phyloP scores from a whole-genome alignment of 1,139 yeast species.

The Scheffersomyces insectosa region DNA sequence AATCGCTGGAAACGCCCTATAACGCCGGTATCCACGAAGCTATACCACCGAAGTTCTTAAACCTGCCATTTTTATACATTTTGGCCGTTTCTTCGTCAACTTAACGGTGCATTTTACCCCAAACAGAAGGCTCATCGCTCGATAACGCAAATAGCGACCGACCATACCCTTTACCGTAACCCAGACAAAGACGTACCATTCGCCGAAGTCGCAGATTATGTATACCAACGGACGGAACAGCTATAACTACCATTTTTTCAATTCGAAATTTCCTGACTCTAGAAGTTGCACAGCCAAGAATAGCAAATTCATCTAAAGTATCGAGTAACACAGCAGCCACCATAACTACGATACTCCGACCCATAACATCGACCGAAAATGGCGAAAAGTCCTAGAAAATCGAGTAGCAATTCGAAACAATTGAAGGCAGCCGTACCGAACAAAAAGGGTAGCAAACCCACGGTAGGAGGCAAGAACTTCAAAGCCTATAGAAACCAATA shows the following conservation, averaged over 20 bases:
- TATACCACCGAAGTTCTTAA: no score
- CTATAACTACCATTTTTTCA: slow-evolving; percentile 1
- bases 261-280: slow-evolving; percentile 8
- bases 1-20: no score
- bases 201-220: not conserved
- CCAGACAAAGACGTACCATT: no score
- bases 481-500: slow-evolving; percentile 21
- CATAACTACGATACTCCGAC: no score
- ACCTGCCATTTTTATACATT: no score
- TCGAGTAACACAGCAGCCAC: no score
- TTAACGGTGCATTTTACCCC: no score
- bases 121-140: no score
- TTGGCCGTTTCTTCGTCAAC: no score
- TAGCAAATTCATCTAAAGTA: not conserved
- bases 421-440: slow-evolving; percentile 1
- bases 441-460: not conserved
- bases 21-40: no score
- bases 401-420: slow-evolving; percentile 5
- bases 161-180: no score
- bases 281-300: not conserved
- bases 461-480: slow-evolving; percentile 37
- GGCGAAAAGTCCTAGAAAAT: slow-evolving; percentile 35
- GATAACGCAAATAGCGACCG: no score
- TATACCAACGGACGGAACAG: not conserved
- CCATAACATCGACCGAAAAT: slow-evolving; percentile 10